A percentile compares a stretch with the other conserved stretches of the same genome.
These are phyloP conservation scores for Podospora pseudopauciseta DNA, from an alignment of 495 filamentous ascomycete species.

Conservation along the genomic window DNA sequence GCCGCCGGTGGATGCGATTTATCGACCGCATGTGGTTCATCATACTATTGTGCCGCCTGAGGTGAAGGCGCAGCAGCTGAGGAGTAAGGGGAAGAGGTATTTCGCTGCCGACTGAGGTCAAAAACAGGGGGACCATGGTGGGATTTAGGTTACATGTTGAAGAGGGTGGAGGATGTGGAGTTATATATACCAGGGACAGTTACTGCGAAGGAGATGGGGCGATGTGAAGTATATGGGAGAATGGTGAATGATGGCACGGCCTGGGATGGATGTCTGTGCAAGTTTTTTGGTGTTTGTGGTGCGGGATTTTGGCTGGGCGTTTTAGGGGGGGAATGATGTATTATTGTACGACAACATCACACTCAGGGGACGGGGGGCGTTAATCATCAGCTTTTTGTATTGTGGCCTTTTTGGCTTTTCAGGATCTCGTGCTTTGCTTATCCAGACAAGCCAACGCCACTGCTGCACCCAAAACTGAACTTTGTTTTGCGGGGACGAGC, in stretches of 20 bases:
- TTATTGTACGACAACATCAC: too few species aligned
- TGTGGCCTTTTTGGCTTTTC: neutral
- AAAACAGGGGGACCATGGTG: neutral
- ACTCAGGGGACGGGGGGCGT: too few species aligned
- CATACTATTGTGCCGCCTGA: constrained; percentile 76
- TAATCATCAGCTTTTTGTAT: neutral
- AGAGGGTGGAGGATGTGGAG: neutral
- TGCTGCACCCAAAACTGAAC: constrained; percentile 59
- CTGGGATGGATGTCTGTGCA: neutral
- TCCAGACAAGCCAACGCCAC: constrained; percentile 53
- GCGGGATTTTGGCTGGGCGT: too few species aligned
- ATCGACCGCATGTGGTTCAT: constrained; percentile 88
- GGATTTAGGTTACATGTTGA: too few species aligned
- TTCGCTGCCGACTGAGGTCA: constrained; percentile 54
- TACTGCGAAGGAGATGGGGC: too few species aligned
- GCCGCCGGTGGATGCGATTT: constrained; percentile 86
- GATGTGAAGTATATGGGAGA: neutral
- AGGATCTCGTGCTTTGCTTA: neutral
- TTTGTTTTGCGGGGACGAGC: constrained; percentile 56
- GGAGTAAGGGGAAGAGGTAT: constrained; percentile 74
- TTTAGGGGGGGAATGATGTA: too few species aligned
- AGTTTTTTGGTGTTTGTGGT: too few species aligned
- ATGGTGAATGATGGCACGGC: neutral
- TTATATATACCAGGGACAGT: neutral
- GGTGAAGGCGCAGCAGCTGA: constrained; percentile 64